Percentiles rank a stretch among this genome's conserved stretches.
Evolutionary conservation across 331 rosid species (phyloP).

Genomic region (Pyracantha coccinea): DNA sequence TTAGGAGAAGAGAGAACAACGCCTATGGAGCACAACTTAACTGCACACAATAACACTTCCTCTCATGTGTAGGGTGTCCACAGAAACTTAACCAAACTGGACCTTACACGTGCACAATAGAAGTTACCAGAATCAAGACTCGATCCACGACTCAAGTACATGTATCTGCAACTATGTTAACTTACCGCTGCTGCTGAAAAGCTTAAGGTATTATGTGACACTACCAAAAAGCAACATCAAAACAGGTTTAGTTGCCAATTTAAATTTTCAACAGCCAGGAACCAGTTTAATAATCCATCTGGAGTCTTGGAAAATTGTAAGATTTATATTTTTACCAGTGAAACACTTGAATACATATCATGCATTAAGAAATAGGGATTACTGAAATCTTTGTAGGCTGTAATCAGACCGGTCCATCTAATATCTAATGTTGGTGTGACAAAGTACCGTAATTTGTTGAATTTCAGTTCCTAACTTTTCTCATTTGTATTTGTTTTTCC

Average conservation of each 20-base stretch:
- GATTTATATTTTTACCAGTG: background rate
- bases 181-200: background rate
- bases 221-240: background rate
- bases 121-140: background rate
- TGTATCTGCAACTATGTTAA: background rate
- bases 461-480: background rate
- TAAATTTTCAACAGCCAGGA: background rate
- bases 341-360: background rate
- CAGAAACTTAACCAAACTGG: background rate
- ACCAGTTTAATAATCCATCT: too few relatives aligned
- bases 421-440: background rate
- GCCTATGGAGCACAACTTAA: background rate
- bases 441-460: background rate
- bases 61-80: background rate
- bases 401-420: background rate
- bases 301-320: background rate
- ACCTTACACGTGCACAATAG: background rate
- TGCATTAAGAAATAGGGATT: background rate
- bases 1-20: background rate
- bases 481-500: background rate
- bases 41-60: background rate
- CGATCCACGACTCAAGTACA: background rate
- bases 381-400: background rate
- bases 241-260: background rate
- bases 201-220: background rate